phyloP scores from a whole-genome alignment of 768 basidiomycete genomes.

The Boletus subcaerulescens region DNA sequence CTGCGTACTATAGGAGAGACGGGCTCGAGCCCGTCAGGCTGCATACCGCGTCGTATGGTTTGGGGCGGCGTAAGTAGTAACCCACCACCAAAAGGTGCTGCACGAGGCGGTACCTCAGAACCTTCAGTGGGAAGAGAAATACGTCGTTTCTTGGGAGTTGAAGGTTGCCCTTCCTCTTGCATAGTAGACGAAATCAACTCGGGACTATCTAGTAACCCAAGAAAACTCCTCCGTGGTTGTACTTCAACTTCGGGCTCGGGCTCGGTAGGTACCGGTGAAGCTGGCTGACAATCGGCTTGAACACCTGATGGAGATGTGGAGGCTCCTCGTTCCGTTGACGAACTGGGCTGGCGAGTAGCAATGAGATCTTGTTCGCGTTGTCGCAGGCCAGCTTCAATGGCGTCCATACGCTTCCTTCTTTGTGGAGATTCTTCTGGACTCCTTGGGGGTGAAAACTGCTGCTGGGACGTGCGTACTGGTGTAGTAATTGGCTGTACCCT shows the following conservation, averaged over 20 bases:
- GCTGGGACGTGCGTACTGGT: not conserved
- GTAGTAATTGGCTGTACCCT: not conserved
- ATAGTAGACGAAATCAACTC: not conserved
- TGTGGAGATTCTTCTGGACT: conserved; percentile 4
- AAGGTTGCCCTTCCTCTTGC: conserved; percentile 17
- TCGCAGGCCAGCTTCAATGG: conserved; percentile 17
- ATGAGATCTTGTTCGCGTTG: conserved; percentile 13
- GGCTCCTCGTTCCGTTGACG: conserved; percentile 4
- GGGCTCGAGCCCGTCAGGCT: not conserved
- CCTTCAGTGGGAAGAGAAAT: not conserved
- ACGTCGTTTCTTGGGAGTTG: conserved; percentile 25
- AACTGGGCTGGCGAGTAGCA: conserved; percentile 4
- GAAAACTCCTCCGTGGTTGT: conserved; percentile 21
- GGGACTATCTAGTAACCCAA: conserved; percentile 21
- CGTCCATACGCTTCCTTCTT: conserved; percentile 9
- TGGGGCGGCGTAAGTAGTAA: conserved; percentile 27
- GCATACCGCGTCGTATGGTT: conserved; percentile 15
- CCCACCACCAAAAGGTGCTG: not conserved
- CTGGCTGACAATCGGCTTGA: conserved; percentile 16
- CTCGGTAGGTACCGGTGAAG: conserved; percentile 27
- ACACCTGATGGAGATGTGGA: not conserved
- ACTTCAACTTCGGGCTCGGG: conserved; percentile 18
- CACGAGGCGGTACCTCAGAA: not conserved
- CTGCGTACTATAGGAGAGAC: conserved; percentile 9
- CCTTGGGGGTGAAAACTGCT: not conserved